Base-by-base conservation (phyloP, 148 eudicot genomes). In the Chenopodium album region DNA sequence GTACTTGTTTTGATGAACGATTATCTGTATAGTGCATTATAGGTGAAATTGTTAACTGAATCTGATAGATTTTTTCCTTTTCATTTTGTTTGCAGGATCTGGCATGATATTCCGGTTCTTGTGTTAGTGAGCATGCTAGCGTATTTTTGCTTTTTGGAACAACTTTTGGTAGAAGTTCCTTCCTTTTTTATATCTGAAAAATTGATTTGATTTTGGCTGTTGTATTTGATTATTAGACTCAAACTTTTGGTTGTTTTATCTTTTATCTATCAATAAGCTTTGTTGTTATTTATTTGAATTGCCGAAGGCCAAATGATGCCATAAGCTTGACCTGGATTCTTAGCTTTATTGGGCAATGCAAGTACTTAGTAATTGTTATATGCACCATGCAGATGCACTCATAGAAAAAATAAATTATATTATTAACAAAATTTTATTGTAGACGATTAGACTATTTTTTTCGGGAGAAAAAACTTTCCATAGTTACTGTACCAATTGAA, bases 101-200 rank as follows among this genome's bases (percentile, higher is more conserved):
- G 87, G 87, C 87, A 85, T 78, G 87, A 85, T 67, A 68, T 85
- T 44, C 84, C 87, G 4, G 71, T 85, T 48, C 87, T 85, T 59
- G 82, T 85, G 54, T 72, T 85, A n/a, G 76, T 85, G 71, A 85
- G 87, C 79, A 85, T 85, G 87, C 82, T 85, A n/a, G 87, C 87
- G 48, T 85, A 85, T 64, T 85, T 85, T 65, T 85, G 87, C 82
- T 82, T 85, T 75, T 46, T 85, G 72, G 87, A 85, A 68, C 82
- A 85, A 75, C 84, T 85, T 75, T 48, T 85, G 87, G 87, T 85
- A 82, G 37, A 52, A 62, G 41, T 77, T 73, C 31, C 71, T 20
- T 72, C 29, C n/a, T 62, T 79, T 62, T 14, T 74, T 9, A 37
- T 4, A 74, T 80, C 29, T 46, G 13, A 48, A 29, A 74, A 17